phyloP scores from a whole-genome alignment of 148 eudicot species.

The Rhododendron vialii region DNA sequence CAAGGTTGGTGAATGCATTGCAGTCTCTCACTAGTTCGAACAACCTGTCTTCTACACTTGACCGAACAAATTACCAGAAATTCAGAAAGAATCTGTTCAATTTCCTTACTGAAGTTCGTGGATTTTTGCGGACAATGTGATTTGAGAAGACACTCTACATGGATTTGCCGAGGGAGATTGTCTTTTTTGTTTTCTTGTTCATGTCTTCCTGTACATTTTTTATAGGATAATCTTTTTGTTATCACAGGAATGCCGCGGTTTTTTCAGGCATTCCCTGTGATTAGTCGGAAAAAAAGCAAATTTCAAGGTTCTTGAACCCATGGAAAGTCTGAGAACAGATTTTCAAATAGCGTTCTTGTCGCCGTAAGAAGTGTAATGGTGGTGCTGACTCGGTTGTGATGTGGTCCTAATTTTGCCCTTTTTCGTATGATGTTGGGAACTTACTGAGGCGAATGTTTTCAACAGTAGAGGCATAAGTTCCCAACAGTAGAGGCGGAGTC shows the following conservation, averaged over 20 bases:
- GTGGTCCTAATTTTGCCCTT: neutral
- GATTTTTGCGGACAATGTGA: conserved; percentile 77
- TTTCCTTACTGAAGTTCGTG: conserved; percentile 84
- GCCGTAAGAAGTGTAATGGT: neutral
- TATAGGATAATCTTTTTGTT: neutral
- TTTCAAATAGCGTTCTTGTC: neutral
- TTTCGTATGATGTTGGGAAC: neutral
- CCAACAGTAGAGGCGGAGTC: no score
- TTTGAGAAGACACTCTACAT: conserved; percentile 3
- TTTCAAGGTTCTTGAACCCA: neutral
- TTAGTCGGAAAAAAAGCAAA: neutral
- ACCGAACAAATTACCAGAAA: conserved; percentile 73
- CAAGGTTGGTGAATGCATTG: conserved; percentile 73
- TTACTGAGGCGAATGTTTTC: neutral
- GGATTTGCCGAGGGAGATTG: neutral
- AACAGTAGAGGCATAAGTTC: no score
- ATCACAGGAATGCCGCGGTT: neutral
- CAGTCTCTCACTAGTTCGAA: conserved; percentile 66
- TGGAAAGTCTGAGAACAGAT: neutral
- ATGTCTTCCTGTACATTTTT: neutral
- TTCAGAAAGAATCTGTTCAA: conserved; percentile 78
- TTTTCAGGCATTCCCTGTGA: neutral
- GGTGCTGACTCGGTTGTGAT: neutral
- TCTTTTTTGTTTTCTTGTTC: neutral
- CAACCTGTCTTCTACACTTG: conserved; percentile 64